Evolutionary conservation across 1,284 basidiomycete genomes (phyloP).

Genomic region (Pyrrhoderma noxium): DNA sequence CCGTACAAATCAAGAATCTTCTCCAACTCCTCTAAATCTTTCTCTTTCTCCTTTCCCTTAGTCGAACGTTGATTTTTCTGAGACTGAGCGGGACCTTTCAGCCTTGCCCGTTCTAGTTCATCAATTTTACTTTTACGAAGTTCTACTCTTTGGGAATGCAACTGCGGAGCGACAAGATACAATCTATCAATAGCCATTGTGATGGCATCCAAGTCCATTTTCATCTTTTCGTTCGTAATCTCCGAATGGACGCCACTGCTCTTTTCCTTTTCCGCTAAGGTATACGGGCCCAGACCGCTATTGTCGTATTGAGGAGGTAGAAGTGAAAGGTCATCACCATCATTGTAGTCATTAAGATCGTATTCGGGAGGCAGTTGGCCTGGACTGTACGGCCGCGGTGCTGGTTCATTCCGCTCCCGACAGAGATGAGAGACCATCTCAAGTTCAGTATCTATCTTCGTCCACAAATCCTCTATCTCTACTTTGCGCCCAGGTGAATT

Average conservation of each 20-base stretch:
- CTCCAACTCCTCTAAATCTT: constrained; percentile 54
- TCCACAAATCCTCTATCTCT: constrained; percentile 66
- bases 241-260: constrained; percentile 13
- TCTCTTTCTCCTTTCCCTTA: constrained; percentile 31
- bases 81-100: constrained; percentile 22
- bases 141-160: constrained; percentile 82
- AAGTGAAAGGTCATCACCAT: constrained; percentile 35
- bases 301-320: constrained; percentile 56
- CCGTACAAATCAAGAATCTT: constrained; percentile 64
- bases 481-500: constrained; percentile 43
- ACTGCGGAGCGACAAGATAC: constrained; percentile 74
- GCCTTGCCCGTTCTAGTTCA: constrained; percentile 57
- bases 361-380: constrained; percentile 59
- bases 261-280: constrained; percentile 12
- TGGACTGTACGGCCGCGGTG: constrained; percentile 25
- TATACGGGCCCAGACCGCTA: not conserved
- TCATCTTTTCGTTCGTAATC: constrained; percentile 59
- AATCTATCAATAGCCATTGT: constrained; percentile 81
- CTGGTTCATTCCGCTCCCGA: constrained; percentile 42
- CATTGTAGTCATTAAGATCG: constrained; percentile 39
- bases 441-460: constrained; percentile 62
- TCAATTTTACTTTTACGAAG: constrained; percentile 59
- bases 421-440: constrained; percentile 62
- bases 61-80: constrained; percentile 36
- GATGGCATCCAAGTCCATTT: constrained; percentile 74